Conservation (phyloP, 164 flowering plant genomes). For the Tetracentron sinense region DNA sequence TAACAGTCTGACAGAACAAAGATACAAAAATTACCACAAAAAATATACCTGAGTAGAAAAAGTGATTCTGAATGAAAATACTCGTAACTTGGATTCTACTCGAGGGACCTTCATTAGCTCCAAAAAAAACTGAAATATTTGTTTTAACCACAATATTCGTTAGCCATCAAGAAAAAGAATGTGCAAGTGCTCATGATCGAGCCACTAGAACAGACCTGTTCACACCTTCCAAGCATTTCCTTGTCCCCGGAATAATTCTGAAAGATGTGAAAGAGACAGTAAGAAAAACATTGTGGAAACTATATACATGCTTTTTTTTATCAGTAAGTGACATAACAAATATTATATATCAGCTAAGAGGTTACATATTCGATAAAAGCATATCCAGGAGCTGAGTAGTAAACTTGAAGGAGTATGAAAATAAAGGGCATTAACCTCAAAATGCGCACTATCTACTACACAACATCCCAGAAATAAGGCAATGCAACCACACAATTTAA, state of each 20-base stretch:
- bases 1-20: constrained; percentile 4
- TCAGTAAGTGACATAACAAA: no score
- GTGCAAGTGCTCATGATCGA: neutral
- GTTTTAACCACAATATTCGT: constrained; percentile 4
- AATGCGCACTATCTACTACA: no score
- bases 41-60: constrained; percentile 74
- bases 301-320: no score
- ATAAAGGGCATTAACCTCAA: no score
- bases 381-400: no score
- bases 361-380: no score
- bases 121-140: constrained; percentile 71
- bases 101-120: constrained; percentile 99
- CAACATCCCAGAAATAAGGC: no score
- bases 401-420: no score
- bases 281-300: constrained; percentile 1
- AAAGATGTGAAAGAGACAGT: constrained; percentile 17
- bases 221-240: constrained; percentile 94
- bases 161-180: constrained; percentile 10
- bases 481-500: no score
- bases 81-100: constrained; percentile 89
- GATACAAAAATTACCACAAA: neutral
- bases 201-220: constrained; percentile 57
- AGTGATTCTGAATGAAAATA: constrained; percentile 86
- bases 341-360: no score
- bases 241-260: constrained; percentile 83